phyloP scores from a whole-genome alignment of 2,329 filamentous ascomycete genomes.

The Fusarium circinatum region DNA sequence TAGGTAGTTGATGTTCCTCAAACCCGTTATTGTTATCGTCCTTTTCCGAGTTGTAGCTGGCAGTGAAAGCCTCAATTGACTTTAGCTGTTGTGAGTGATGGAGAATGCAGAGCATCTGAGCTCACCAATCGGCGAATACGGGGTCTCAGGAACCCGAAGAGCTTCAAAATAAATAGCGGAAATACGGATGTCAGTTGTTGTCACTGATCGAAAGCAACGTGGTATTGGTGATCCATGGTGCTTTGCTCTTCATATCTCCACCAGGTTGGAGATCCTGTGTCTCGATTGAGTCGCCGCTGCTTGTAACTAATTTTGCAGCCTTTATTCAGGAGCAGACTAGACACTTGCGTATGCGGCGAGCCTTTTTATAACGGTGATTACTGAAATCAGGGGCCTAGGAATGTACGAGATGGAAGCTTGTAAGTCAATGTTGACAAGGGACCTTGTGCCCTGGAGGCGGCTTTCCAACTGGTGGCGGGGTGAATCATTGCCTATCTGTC shows the following conservation, averaged over 20 bases:
- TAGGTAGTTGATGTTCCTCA: not conserved
- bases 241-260: not conserved
- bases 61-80: not conserved
- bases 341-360: not conserved
- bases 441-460: not conserved
- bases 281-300: not conserved
- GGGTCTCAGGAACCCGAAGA: not conserved
- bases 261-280: not conserved
- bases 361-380: not conserved
- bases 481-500: slow-evolving; percentile 1
- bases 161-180: not conserved
- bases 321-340: not conserved
- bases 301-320: not conserved
- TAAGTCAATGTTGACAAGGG: not conserved
- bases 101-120: not conserved
- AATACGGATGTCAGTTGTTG: not conserved
- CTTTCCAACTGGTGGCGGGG: slow-evolving; percentile 15
- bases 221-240: not conserved
- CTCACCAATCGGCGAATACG: not conserved
- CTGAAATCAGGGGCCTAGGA: not conserved
- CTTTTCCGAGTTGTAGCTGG: not conserved
- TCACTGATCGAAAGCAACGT: not conserved
- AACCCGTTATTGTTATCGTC: not conserved
- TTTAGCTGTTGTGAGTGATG: not conserved
- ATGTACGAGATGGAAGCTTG: not conserved